Conservation (phyloP, 345 rosid species). For the Eucalyptus pauciflora region DNA sequence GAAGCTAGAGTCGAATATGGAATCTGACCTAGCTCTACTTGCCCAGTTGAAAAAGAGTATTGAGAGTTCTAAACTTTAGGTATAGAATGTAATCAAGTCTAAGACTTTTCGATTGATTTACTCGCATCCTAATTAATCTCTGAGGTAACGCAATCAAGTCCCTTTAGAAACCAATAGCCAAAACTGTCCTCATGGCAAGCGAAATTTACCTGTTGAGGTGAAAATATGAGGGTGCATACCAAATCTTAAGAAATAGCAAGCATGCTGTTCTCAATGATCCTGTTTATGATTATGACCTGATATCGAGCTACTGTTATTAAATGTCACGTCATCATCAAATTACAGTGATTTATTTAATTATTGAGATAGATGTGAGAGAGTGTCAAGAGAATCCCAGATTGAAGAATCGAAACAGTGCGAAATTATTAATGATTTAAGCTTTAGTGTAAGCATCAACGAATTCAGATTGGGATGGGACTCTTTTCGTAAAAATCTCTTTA, state of each 20-base stretch:
- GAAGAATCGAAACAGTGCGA: neutral
- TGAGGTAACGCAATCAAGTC: neutral
- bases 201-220: neutral
- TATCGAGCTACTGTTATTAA: neutral
- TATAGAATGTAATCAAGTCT: neutral
- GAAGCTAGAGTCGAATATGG: neutral
- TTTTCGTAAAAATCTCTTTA: neutral
- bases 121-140: neutral
- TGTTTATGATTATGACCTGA: neutral
- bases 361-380: neutral
- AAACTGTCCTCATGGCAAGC: neutral
- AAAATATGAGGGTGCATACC: neutral
- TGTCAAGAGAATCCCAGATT: neutral
- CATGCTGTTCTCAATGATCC: neutral
- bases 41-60: neutral
- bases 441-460: neutral
- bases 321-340: neutral
- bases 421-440: neutral
- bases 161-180: neutral
- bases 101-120: neutral
- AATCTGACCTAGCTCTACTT: neutral
- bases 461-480: neutral
- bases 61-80: neutral
- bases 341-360: neutral
- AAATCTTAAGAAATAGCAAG: neutral